These are phyloP conservation scores for Entomophthora muscae DNA, from an alignment of 371 early-diverging fungal genomes.

Conservation along the genomic window DNA sequence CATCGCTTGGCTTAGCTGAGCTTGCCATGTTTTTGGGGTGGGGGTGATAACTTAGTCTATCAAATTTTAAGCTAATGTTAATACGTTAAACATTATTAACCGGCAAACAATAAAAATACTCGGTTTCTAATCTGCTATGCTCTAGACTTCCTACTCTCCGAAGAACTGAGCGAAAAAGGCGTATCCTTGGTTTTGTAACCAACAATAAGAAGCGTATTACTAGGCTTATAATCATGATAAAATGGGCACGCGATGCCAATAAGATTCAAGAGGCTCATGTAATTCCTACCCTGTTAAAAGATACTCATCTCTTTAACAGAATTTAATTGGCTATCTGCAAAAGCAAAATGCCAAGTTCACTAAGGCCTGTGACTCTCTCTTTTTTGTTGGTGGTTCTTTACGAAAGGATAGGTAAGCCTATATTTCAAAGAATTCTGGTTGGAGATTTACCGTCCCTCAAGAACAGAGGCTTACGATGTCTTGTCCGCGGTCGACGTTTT, in stretches of 20 bases:
- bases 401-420: neutral
- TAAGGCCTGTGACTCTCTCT: neutral
- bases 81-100: no score
- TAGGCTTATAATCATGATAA: neutral
- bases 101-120: no score
- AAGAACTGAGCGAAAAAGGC: neutral
- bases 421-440: no score
- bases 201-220: neutral
- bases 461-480: neutral
- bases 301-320: neutral
- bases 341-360: neutral
- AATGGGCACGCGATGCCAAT: neutral
- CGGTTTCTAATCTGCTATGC: no score
- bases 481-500: neutral
- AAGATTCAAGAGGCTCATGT: constrained; percentile 2
- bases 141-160: neutral
- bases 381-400: neutral
- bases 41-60: no score
- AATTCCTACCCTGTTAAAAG: neutral
- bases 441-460: neutral
- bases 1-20: no score
- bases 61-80: no score
- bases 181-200: neutral
- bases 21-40: no score
- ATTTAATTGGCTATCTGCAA: neutral